Percentiles rank a stretch among this genome's conserved stretches.
Evolutionary conservation across 768 basidiomycete genomes (phyloP).

Genomic region (Lentinula detonsa): DNA sequence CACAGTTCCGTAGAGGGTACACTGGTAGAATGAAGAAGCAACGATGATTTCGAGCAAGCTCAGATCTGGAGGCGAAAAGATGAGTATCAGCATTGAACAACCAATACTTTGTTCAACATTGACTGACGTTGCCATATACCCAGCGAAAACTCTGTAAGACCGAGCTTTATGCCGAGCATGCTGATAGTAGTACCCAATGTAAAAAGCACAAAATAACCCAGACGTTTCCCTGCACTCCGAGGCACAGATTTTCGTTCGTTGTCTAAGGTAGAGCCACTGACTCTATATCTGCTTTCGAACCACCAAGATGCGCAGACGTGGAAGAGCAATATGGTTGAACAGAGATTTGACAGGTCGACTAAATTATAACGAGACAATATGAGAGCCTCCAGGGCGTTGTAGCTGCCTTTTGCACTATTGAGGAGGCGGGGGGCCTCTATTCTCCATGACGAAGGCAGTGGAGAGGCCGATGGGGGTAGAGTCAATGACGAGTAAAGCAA

Average conservation of each 20-base stretch:
- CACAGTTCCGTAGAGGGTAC: conserved; percentile 83
- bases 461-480: conserved; percentile 19
- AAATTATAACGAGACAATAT: conserved; percentile 68
- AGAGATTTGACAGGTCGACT: conserved; percentile 75
- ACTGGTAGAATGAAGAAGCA: conserved; percentile 81
- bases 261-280: conserved; percentile 34
- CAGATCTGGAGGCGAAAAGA: conserved; percentile 49
- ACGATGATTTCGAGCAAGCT: conserved; percentile 69
- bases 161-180: conserved; percentile 43
- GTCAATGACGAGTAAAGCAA: conserved; percentile 51
- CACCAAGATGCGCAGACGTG: conserved; percentile 78
- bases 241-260: conserved; percentile 75
- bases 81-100: neutral
- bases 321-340: conserved; percentile 70
- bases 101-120: neutral
- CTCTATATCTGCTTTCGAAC: conserved; percentile 50
- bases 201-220: conserved; percentile 62
- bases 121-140: conserved; percentile 70
- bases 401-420: conserved; percentile 28
- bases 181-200: conserved; percentile 45
- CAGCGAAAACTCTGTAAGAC: conserved; percentile 33
- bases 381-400: conserved; percentile 48
- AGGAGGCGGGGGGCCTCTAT: conserved; percentile 70
- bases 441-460: conserved; percentile 61
- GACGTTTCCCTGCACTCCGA: conserved; percentile 59